Conservation (phyloP, 2,329 filamentous ascomycete genomes). For the Fonsecaea pedrosoi region DNA sequence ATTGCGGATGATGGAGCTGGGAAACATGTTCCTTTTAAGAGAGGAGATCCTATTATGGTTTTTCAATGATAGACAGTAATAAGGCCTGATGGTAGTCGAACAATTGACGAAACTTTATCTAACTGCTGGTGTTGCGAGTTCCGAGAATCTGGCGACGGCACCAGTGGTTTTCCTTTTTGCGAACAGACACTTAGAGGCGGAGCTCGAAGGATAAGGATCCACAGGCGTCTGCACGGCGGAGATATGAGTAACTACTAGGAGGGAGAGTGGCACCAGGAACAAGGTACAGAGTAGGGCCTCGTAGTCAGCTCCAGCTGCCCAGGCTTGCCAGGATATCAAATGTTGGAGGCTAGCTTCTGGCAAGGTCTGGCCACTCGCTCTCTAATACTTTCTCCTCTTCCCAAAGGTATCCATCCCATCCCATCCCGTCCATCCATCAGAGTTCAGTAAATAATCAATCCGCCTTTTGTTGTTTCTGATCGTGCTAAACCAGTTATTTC, state of each 20-base stretch:
- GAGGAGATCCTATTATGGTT: not conserved
- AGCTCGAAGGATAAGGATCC: not conserved
- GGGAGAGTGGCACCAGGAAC: too few relatives aligned
- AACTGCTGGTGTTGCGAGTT: not conserved
- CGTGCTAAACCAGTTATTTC: slow-evolving; percentile 13
- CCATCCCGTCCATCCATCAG: too few relatives aligned
- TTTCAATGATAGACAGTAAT: not conserved
- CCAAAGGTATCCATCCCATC: not conserved
- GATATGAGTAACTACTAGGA: too few relatives aligned
- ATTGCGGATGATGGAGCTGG: not conserved
- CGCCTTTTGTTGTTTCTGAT: not conserved
- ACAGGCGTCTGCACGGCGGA: not conserved
- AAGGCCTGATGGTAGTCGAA: not conserved
- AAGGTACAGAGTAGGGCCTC: too few relatives aligned
- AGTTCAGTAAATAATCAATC: not conserved
- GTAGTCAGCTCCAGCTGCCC: too few relatives aligned
- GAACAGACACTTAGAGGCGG: not conserved
- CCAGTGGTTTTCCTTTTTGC: not conserved
- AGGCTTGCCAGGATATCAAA: too few relatives aligned
- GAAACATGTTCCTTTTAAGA: too few relatives aligned
- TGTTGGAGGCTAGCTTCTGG: too few relatives aligned
- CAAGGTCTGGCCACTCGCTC: not conserved
- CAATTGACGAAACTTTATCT: not conserved
- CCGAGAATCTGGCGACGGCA: not conserved
- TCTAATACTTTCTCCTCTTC: not conserved